Evolutionary conservation across 108 stramenopile species (phyloP).

Genomic region (Conticribra weissflogii): DNA sequence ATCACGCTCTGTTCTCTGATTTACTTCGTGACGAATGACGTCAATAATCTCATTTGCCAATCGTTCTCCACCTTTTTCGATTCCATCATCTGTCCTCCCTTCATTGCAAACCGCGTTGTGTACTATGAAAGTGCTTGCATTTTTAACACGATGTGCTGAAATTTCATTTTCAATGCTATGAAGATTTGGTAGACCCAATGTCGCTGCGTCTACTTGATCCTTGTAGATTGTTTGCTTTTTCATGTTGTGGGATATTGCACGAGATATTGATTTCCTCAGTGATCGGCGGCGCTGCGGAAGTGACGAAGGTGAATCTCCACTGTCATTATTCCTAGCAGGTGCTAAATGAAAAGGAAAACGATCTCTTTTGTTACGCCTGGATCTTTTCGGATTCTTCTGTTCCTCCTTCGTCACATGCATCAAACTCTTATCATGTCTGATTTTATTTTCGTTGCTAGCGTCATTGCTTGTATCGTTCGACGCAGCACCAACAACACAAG

Average conservation of each 20-base stretch:
- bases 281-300: background rate
- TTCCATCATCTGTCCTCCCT: slow-evolving; percentile 72
- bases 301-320: background rate
- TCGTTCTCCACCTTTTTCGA: slow-evolving; percentile 65
- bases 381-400: background rate
- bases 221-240: background rate
- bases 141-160: background rate
- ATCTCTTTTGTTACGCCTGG: slow-evolving; percentile 30
- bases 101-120: slow-evolving; percentile 68
- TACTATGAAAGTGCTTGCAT: slow-evolving; percentile 44
- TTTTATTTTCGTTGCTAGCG: background rate
- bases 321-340: background rate
- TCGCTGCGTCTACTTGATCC: background rate
- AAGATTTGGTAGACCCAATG: background rate
- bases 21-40: slow-evolving; percentile 40
- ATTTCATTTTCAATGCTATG: background rate
- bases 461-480: background rate
- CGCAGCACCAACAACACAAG: background rate
- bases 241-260: background rate
- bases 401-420: background rate
- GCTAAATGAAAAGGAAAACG: slow-evolving; percentile 4
- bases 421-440: background rate
- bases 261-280: background rate
- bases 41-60: slow-evolving; percentile 66
- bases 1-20: background rate